Conservation (phyloP, 2,329 filamentous ascomycete species). For the Dryadomyces quercivorus region DNA sequence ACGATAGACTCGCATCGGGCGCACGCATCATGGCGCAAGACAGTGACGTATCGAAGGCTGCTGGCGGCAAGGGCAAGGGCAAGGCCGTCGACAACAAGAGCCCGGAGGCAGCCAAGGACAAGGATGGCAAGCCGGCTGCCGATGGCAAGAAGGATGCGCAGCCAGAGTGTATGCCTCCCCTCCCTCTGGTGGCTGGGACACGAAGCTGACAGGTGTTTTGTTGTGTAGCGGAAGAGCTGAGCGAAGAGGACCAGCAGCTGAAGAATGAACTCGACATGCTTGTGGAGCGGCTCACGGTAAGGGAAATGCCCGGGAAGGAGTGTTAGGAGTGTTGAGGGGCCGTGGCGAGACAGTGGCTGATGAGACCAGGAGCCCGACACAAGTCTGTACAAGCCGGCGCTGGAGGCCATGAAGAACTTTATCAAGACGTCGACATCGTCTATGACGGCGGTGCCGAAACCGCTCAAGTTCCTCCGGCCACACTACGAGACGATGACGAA, state of each 20-base stretch:
- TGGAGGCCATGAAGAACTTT: conserved; percentile 94
- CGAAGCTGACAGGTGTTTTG: background rate
- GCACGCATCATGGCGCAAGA: conserved; percentile 69
- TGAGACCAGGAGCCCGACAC: conserved; percentile 64
- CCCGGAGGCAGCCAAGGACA: conserved; percentile 46
- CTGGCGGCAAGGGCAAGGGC: conserved; percentile 83
- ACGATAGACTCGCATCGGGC: background rate
- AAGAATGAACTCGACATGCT: conserved; percentile 98
- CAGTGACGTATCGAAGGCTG: conserved; percentile 69
- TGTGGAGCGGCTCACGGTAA: conserved; percentile 82
- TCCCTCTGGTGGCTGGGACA: background rate
- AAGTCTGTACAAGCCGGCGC: conserved; percentile 77
- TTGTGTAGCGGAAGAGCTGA: conserved; percentile 66
- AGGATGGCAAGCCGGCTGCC: conserved; percentile 56
- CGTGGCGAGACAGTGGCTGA: background rate
- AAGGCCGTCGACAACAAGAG: conserved; percentile 66
- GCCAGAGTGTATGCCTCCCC: conserved; percentile 14
- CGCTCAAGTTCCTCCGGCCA: conserved; percentile 91
- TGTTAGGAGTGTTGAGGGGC: background rate
- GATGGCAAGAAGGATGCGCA: conserved; percentile 70
- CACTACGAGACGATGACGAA: conserved; percentile 86
- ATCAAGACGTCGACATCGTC: conserved; percentile 99
- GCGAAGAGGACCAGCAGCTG: conserved; percentile 93
- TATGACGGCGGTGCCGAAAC: conserved; percentile 98
- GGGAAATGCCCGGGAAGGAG: too few relatives aligned